Evolutionary conservation across 768 basidiomycete species (phyloP), one percentile per base, ranked within the genome.

Genomic region (Psilocybe sp.): DNA sequence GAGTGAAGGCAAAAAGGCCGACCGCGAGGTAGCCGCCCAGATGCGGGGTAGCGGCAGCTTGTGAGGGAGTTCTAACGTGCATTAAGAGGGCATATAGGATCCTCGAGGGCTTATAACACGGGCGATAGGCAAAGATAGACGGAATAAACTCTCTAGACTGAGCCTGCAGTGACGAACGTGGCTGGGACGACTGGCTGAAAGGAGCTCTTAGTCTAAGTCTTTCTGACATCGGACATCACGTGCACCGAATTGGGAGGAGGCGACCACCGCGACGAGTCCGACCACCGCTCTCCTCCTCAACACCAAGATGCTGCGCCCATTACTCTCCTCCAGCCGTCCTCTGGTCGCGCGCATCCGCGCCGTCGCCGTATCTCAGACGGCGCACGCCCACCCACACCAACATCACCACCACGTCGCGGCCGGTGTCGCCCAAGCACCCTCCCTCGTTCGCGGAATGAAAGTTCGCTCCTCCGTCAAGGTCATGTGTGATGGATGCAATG

Each of bases 381-480:
- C 57, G 44, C 55, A 50, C 46, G 36, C 46, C 14, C 59, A 60
- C 38, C 38, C 59, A 1, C 64, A 69, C 34, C 66, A 63, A 34
- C 72, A 67, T 50, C 64, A 63, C 40, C 72, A 68, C 51, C 62
- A 64, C 60, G 54, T 61, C 43, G 45, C 58, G 14, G 55, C 68
- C 46, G 55, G 60, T 37, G 20, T 53, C 19, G 19, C 54, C 8
- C 55, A 58, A 49, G 51, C 64, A 37, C 75, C 75, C 9, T 54
- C 65, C 6, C 63, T 81, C 16, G 66, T 76, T n/a, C 72, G 89
- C 58, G 92, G 93, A 41, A 95, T 97, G 90, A 99, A 99, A 76
- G 94, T 98, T 51, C 84, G 96, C 55, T 88, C 91, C 18, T 92
- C 92, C 3, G 91, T 98, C 59, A 97, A 95, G 74, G 71, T 82